These are phyloP conservation scores for Phaeomoniella chlamydospora DNA, from an alignment of 2,329 filamentous ascomycete genomes.

Conservation along the genomic window DNA sequence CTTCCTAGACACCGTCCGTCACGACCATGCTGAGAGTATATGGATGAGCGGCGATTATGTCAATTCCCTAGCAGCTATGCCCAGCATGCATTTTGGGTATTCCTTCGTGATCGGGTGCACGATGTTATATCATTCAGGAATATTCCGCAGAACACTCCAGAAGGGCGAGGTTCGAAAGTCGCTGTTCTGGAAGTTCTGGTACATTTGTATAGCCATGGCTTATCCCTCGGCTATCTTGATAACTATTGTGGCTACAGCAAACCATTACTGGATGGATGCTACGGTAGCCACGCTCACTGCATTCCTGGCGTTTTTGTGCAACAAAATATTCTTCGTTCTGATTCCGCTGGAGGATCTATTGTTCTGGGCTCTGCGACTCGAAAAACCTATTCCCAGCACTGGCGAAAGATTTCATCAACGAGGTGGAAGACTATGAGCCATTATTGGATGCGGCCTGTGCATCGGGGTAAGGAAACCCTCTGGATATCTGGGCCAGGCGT, in stretches of 20 bases:
- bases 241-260: conserved; percentile 43
- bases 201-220: conserved; percentile 28
- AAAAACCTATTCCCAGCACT: conserved; percentile 39
- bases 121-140: conserved; percentile 36
- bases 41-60: conserved; percentile 43
- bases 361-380: conserved; percentile 30
- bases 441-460: too few relatives aligned
- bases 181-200: conserved; percentile 25
- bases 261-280: conserved; percentile 44
- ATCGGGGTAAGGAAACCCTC: background rate
- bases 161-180: conserved; percentile 25
- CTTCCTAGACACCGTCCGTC: conserved; percentile 48
- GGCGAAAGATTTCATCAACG: conserved; percentile 27
- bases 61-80: conserved; percentile 44
- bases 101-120: conserved; percentile 40
- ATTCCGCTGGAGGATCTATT: conserved; percentile 37
- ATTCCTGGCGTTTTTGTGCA: conserved; percentile 30
- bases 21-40: conserved; percentile 35
- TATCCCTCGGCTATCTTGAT: conserved; percentile 35
- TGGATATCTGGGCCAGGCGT: background rate
- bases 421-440: conserved; percentile 13
- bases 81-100: conserved; percentile 43
- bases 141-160: conserved; percentile 28
- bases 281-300: conserved; percentile 34
- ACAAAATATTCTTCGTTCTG: conserved; percentile 34